A percentile compares a stretch with the other conserved stretches of the same genome.
phyloP scores from a whole-genome alignment of 2,329 filamentous ascomycete species.

The Pezicula carpinea region DNA sequence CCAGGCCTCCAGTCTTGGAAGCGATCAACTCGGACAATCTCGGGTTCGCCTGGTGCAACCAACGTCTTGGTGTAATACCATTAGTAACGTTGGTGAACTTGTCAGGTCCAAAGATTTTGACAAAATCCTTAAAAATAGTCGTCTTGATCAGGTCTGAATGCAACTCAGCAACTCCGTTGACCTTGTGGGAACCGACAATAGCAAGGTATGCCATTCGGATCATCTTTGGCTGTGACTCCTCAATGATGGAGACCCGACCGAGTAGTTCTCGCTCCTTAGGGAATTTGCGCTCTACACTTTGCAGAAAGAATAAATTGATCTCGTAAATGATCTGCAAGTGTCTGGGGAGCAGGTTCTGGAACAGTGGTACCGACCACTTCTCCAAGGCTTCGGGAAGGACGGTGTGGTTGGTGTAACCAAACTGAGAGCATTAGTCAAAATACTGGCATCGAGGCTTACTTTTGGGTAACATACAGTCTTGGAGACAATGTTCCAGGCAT shows the following conservation, averaged over 20 bases:
- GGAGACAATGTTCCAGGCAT: conserved; percentile 79
- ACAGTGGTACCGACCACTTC: conserved; percentile 93
- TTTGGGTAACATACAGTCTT: conserved; percentile 48
- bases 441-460: neutral
- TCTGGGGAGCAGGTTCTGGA: conserved; percentile 89
- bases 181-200: conserved; percentile 96
- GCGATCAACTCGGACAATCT: conserved; percentile 87
- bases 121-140: conserved; percentile 99
- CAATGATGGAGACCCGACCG: conserved; percentile 87
- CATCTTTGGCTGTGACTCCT: conserved; percentile 96
- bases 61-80: conserved; percentile 90
- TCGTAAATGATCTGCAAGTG: conserved; percentile 98
- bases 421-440: conserved; percentile 33
- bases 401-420: conserved; percentile 98
- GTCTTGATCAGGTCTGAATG: conserved; percentile 98
- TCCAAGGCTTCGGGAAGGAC: conserved; percentile 94
- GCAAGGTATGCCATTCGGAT: conserved; percentile 95
- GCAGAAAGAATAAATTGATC: conserved; percentile 92
- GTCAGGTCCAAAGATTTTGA: conserved; percentile 88
- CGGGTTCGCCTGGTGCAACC: conserved; percentile 97
- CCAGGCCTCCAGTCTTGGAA: conserved; percentile 76
- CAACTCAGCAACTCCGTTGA: conserved; percentile 95
- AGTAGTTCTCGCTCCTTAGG: conserved; percentile 87
- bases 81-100: conserved; percentile 99
- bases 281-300: conserved; percentile 83